These are phyloP conservation scores for Apiotrichum siamense DNA, from an alignment of 1,284 basidiomycete genomes.

Conservation along the genomic window DNA sequence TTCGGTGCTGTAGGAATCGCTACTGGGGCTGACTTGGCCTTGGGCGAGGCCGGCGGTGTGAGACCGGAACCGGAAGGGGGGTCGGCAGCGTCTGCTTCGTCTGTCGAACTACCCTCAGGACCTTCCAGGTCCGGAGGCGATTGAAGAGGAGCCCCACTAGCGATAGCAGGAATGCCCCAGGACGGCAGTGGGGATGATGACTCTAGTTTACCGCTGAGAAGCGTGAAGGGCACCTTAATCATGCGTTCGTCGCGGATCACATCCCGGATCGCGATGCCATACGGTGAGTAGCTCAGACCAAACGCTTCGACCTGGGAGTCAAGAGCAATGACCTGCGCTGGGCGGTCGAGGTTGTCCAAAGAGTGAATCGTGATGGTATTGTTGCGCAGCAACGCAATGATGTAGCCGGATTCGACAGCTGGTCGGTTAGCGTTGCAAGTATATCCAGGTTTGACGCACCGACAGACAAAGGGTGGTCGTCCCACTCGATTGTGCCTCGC, in stretches of 20 bases:
- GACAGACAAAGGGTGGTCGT: conserved; percentile 65
- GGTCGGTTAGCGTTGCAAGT: conserved; percentile 2
- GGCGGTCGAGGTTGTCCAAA: conserved; percentile 61
- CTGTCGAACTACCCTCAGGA: conserved; percentile 2
- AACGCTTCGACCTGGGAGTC: conserved; percentile 44
- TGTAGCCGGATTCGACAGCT: conserved; percentile 76
- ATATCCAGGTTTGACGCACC: conserved; percentile 55
- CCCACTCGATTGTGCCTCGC: conserved; percentile 79
- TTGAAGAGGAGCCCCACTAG: neutral
- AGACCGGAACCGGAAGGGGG: conserved; percentile 39
- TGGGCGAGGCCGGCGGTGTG: conserved; percentile 37
- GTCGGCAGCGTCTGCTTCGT: conserved; percentile 23
- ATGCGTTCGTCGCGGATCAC: conserved; percentile 40
- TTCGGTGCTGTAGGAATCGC: conserved; percentile 3
- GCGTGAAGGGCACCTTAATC: conserved; percentile 16
- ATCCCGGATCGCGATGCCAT: conserved; percentile 41
- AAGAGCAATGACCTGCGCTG: conserved; percentile 64
- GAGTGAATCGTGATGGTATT: conserved; percentile 73
- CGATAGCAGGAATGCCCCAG: neutral
- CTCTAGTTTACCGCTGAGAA: conserved; percentile 29
- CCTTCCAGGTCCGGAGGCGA: neutral
- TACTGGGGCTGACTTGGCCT: conserved; percentile 22
- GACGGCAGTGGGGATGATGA: neutral
- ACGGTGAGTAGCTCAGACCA: conserved; percentile 42
- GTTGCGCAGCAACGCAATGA: conserved; percentile 70